Evolutionary conservation across 2,329 filamentous ascomycete species (phyloP).

Genomic region (Colletotrichum falcatum): DNA sequence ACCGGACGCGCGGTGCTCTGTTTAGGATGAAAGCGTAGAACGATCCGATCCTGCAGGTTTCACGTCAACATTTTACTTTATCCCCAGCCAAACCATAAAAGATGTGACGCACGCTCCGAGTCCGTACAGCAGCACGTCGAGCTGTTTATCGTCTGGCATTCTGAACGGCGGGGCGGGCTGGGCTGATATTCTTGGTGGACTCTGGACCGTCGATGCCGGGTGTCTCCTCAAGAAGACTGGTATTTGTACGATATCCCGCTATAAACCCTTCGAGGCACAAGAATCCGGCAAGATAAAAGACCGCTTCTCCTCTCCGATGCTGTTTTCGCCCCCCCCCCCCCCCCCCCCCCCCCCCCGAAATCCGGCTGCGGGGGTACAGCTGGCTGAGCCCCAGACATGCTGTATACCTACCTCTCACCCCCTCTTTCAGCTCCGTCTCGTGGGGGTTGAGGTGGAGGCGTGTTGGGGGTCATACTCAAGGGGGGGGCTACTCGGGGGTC

Average conservation of each 20-base stretch:
- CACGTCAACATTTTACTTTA: constrained; percentile 2
- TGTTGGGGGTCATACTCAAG: not conserved
- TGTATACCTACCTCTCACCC: not conserved
- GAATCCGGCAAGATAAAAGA: not conserved
- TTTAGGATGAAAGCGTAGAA: constrained; percentile 68
- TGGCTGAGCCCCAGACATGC: constrained; percentile 10
- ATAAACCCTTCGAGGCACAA: not conserved
- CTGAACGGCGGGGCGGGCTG: not conserved
- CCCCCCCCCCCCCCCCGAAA: not conserved
- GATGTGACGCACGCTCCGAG: constrained; percentile 62
- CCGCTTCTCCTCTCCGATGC: not conserved
- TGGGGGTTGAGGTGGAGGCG: constrained; percentile 3
- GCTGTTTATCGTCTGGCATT: constrained; percentile 43
- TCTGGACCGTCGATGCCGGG: not conserved
- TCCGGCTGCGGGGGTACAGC: not conserved
- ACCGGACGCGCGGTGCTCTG: constrained; percentile 56
- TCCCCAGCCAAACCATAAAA: not conserved
- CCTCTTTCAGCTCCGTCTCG: not conserved
- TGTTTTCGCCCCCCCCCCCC: no score
- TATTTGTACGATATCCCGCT: constrained; percentile 20
- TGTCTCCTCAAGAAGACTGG: constrained; percentile 1
- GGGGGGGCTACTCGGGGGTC: constrained; percentile 15
- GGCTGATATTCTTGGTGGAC: not conserved
- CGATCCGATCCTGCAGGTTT: constrained; percentile 61
- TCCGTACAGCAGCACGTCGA: constrained; percentile 61